Evolutionary conservation across 2,329 filamentous ascomycete genomes (phyloP).

Genomic region (Exophiala bonariae): DNA sequence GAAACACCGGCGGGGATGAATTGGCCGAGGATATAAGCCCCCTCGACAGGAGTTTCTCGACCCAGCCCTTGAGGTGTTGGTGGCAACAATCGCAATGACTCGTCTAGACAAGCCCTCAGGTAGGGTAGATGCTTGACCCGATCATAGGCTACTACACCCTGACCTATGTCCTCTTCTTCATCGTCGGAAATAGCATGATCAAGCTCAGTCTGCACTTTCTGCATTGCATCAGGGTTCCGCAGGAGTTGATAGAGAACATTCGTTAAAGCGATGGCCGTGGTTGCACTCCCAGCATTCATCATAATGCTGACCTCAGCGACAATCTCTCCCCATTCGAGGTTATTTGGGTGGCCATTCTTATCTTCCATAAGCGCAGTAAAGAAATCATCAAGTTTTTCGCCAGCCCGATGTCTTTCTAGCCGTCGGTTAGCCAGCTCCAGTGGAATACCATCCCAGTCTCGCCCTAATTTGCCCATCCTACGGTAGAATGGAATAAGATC

Average conservation of each 20-base stretch:
- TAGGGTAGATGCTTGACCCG: conserved; percentile 54
- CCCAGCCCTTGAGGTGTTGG: conserved; percentile 46
- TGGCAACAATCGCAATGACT: conserved; percentile 48
- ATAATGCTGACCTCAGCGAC: conserved; percentile 60
- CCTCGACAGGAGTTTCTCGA: conserved; percentile 48
- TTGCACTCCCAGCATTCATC: conserved; percentile 24
- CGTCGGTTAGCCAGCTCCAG: conserved; percentile 21
- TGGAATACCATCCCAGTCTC: conserved; percentile 11
- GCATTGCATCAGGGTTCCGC: conserved; percentile 44
- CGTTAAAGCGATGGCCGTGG: conserved; percentile 22
- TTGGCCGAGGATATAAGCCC: conserved; percentile 44
- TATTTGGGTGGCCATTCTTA: conserved; percentile 42
- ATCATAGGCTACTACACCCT: conserved; percentile 50
- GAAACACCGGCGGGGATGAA: conserved; percentile 41
- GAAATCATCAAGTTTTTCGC: conserved; percentile 61
- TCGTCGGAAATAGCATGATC: conserved; percentile 43
- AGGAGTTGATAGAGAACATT: conserved; percentile 55
- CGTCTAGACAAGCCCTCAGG: conserved; percentile 54
- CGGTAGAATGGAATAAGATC: conserved; percentile 42
- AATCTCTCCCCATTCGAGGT: conserved; percentile 59
- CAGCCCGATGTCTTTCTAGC: conserved; percentile 38
- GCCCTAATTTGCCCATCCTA: conserved; percentile 5
- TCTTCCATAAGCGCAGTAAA: conserved; percentile 58
- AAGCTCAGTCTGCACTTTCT: conserved; percentile 47
- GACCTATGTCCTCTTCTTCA: conserved; percentile 42